Percentiles rank a stretch among this genome's conserved stretches.
Evolutionary conservation across 1,284 basidiomycete genomes (phyloP).

Genomic region (Sanghuangporus weigelae): DNA sequence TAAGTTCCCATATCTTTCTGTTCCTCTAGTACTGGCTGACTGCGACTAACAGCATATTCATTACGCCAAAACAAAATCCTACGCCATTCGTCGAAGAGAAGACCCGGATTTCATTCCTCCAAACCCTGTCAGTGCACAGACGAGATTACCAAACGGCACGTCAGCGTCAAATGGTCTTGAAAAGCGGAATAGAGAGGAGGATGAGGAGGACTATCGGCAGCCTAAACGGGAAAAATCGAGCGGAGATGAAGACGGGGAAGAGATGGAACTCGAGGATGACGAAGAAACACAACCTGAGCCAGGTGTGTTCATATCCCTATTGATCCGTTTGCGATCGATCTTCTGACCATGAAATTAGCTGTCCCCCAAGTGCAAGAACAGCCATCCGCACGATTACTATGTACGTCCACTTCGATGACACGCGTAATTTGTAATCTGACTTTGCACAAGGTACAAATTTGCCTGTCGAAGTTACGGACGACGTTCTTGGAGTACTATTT

Average conservation of each 20-base stretch:
- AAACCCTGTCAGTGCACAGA: constrained; percentile 44
- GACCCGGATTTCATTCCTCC: constrained; percentile 73
- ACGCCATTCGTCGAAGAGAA: constrained; percentile 70
- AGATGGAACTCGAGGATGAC: constrained; percentile 83
- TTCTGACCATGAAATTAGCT: background rate
- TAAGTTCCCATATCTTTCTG: constrained; percentile 37
- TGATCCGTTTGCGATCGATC: too few species aligned
- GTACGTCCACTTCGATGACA: constrained; percentile 25
- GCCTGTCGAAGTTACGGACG: constrained; percentile 76
- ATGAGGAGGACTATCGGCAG: constrained; percentile 54
- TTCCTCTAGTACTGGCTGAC: background rate
- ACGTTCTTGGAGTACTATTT: constrained; percentile 77
- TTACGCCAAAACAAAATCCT: constrained; percentile 83
- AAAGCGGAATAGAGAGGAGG: constrained; percentile 69
- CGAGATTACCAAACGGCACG: constrained; percentile 27
- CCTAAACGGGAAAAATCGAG: constrained; percentile 68
- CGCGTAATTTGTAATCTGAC: background rate
- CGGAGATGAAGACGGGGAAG: constrained; percentile 60
- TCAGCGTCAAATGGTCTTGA: constrained; percentile 31
- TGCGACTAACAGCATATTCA: constrained; percentile 59
- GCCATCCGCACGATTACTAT: constrained; percentile 61
- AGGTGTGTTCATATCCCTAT: constrained; percentile 7
- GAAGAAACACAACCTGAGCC: constrained; percentile 25
- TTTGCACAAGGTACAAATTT: constrained; percentile 49
- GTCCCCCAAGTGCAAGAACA: constrained; percentile 45